These are phyloP conservation scores for Thalassiosira oceanica DNA, from an alignment of 352 stramenopile species.

Conservation along the genomic window DNA sequence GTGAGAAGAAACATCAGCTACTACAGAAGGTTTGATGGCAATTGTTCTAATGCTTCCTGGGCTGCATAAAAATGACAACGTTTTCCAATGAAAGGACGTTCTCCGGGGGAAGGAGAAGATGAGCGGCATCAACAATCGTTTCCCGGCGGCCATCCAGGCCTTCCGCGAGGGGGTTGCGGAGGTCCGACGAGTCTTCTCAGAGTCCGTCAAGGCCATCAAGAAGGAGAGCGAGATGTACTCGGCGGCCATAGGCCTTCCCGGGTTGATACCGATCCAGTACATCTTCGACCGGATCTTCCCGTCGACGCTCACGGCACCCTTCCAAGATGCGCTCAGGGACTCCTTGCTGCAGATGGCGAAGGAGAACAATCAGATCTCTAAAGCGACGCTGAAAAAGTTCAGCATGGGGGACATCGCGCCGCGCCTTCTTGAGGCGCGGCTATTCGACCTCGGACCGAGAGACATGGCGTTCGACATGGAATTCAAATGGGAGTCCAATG, in stretches of 20 bases:
- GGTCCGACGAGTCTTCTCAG: slow-evolving; percentile 37
- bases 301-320: slow-evolving; percentile 27
- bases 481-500: slow-evolving; percentile 44
- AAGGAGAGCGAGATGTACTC: slow-evolving; percentile 59
- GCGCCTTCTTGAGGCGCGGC: slow-evolving; percentile 32
- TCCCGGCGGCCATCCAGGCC: slow-evolving; percentile 38
- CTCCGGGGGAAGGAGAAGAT: slow-evolving; percentile 48
- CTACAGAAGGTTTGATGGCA: not conserved
- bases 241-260: slow-evolving; percentile 46
- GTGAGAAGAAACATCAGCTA: no score
- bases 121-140: slow-evolving; percentile 42
- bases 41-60: slow-evolving; percentile 6
- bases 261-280: slow-evolving; percentile 63
- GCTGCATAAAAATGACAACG: slow-evolving; percentile 1
- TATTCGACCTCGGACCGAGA: slow-evolving; percentile 51
- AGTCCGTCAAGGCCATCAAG: slow-evolving; percentile 58
- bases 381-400: slow-evolving; percentile 44
- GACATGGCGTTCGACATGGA: slow-evolving; percentile 65
- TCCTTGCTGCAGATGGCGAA: slow-evolving; percentile 27
- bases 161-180: slow-evolving; percentile 39
- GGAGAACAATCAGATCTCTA: slow-evolving; percentile 41
- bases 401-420: slow-evolving; percentile 33
- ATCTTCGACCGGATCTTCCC: slow-evolving; percentile 55
- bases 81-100: slow-evolving; percentile 26
- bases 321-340: slow-evolving; percentile 40